phyloP scores from a whole-genome alignment of 768 basidiomycete genomes.

The Tubosaeta brunneosetosa region DNA sequence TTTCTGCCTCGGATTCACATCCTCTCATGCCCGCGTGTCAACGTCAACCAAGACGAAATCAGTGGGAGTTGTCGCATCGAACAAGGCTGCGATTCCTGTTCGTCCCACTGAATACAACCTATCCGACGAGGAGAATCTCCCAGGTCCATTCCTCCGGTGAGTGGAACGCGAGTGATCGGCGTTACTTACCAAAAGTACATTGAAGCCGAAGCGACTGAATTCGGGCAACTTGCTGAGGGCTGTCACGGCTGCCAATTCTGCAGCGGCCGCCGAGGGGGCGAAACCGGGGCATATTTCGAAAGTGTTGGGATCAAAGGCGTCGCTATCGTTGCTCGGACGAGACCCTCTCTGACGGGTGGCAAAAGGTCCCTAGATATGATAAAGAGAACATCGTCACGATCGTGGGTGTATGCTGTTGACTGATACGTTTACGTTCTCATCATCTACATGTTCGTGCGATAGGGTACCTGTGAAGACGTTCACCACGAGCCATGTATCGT shows the following conservation, averaged over 20 bases:
- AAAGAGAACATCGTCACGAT: constrained; percentile 12
- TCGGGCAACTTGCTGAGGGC: constrained; percentile 52
- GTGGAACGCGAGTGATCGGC: constrained; percentile 36
- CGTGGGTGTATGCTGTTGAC: too few species aligned
- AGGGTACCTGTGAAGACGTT: too few species aligned
- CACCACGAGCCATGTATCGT: too few species aligned
- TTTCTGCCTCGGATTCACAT: too few species aligned
- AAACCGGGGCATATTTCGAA: constrained; percentile 16
- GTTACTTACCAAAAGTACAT: constrained; percentile 2
- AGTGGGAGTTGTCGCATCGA: too few species aligned
- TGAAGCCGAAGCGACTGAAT: constrained; percentile 41
- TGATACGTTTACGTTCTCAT: too few species aligned
- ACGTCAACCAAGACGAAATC: too few species aligned
- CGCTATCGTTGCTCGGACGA: constrained; percentile 19
- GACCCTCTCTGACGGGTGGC: constrained; percentile 43
- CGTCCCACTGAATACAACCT: constrained; percentile 55
- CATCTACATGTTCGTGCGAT: too few species aligned
- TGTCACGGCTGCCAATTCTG: constrained; percentile 54
- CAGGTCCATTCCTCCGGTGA: constrained; percentile 76
- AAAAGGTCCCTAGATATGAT: constrained; percentile 50
- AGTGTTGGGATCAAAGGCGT: constrained; percentile 7
- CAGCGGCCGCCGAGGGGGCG: constrained; percentile 18
- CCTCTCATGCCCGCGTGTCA: too few species aligned
- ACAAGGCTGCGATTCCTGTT: too few species aligned
- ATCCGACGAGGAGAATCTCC: constrained; percentile 78